Conservation (phyloP, 768 basidiomycete species). For the Russula dissimulans region DNA sequence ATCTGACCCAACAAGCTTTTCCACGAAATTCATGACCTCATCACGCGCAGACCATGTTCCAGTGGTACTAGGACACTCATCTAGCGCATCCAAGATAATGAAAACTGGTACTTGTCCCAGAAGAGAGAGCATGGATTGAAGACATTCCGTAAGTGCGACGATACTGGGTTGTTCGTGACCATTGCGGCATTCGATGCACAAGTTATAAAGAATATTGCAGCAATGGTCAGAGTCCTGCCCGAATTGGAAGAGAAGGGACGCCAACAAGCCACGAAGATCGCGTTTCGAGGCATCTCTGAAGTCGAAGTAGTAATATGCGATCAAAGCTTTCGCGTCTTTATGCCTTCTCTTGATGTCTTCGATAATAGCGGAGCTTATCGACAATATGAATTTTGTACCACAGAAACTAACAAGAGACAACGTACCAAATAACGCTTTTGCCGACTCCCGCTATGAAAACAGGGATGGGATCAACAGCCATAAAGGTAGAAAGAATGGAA, state of each 20-base stretch:
- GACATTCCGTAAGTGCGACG: background rate
- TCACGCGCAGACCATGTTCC: background rate
- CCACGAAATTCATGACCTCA: background rate
- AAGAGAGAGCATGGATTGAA: background rate
- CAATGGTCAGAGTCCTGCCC: background rate
- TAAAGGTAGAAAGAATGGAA: background rate
- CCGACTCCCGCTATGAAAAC: background rate
- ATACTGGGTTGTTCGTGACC: background rate
- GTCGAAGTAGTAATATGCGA: background rate
- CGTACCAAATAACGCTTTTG: conserved; percentile 1
- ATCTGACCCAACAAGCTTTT: background rate
- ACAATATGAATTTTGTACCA: background rate
- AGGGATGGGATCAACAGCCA: background rate
- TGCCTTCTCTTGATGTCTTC: background rate
- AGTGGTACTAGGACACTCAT: background rate
- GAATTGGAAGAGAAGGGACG: too few species aligned
- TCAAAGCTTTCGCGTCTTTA: background rate
- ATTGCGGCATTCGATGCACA: background rate
- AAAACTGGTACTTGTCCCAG: background rate
- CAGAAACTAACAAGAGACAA: too few species aligned
- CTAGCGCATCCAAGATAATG: background rate
- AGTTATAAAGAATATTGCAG: background rate
- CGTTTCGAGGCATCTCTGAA: too few species aligned
- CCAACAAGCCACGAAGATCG: too few species aligned
- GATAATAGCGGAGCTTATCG: background rate